These are phyloP conservation scores for Exophiala calicioides DNA, from an alignment of 2,329 filamentous ascomycete genomes.

Conservation along the genomic window DNA sequence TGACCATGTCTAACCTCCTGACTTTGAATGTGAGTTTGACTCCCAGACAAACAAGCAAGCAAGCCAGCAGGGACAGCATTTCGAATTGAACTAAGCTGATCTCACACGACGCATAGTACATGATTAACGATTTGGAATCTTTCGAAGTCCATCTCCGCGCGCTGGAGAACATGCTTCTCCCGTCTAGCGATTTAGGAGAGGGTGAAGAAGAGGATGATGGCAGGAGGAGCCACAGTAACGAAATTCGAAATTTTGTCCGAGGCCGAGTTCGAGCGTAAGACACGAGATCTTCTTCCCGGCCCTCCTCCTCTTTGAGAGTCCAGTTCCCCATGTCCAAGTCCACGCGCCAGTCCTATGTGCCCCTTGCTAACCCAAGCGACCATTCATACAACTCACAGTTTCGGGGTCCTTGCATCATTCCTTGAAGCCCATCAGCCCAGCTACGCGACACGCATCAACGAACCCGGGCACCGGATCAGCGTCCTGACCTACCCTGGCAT, in stretches of 20 bases:
- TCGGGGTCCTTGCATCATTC: constrained; percentile 21
- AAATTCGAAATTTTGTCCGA: constrained; percentile 15
- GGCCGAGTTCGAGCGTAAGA: constrained; percentile 18
- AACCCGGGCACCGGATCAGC: constrained; percentile 21
- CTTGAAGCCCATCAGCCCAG: constrained; percentile 18
- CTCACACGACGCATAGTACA: constrained; percentile 11
- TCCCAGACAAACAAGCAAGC: neutral
- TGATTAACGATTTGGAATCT: constrained; percentile 20
- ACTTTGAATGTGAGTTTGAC: constrained; percentile 19
- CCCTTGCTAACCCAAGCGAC: too few relatives aligned
- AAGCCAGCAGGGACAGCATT: too few relatives aligned
- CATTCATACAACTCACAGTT: constrained; percentile 6
- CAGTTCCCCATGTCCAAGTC: too few relatives aligned
- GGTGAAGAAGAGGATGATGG: too few relatives aligned
- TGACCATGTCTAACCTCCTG: constrained; percentile 22
- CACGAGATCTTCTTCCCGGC: too few relatives aligned
- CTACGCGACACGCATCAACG: constrained; percentile 21
- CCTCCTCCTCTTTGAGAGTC: too few relatives aligned
- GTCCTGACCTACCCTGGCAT: constrained; percentile 17
- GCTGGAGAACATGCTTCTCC: constrained; percentile 14
- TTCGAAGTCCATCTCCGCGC: constrained; percentile 21
- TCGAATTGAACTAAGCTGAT: too few relatives aligned
- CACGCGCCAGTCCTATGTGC: too few relatives aligned
- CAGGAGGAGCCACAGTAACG: too few relatives aligned
- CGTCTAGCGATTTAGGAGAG: neutral